phyloP scores from a whole-genome alignment of 345 rosid species.

The Ailanthus altissimus region DNA sequence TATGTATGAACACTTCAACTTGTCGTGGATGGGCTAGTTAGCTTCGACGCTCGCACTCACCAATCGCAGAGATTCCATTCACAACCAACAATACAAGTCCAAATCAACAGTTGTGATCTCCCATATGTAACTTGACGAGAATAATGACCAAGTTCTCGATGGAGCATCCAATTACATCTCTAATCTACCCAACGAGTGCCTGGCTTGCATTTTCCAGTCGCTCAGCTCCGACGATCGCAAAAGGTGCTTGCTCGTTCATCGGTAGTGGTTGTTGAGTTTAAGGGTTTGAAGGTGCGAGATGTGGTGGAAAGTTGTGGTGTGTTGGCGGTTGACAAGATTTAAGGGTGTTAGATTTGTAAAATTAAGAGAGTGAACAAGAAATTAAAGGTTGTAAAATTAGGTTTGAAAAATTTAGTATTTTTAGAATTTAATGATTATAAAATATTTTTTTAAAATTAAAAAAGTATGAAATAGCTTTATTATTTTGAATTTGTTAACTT shows the following conservation, averaged over 20 bases:
- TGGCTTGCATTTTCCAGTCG: slow-evolving; percentile 73
- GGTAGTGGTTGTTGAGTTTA: slow-evolving; percentile 65
- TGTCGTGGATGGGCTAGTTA: slow-evolving; percentile 73
- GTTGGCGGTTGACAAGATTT: no score
- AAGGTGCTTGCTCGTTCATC: slow-evolving; percentile 64
- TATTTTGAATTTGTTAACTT: no score
- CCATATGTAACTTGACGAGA: slow-evolving; percentile 37
- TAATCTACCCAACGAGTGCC: slow-evolving; percentile 75
- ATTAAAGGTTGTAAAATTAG: no score
- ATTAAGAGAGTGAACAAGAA: no score
- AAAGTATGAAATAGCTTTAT: no score
- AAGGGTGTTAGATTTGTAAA: no score
- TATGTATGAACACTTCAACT: slow-evolving; percentile 27
- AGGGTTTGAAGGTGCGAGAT: slow-evolving; percentile 34
- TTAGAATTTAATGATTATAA: no score
- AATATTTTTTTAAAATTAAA: no score
- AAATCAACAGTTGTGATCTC: slow-evolving; percentile 32
- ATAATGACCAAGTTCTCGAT: slow-evolving; percentile 2
- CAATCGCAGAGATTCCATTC: slow-evolving; percentile 39
- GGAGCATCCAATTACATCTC: slow-evolving; percentile 51
- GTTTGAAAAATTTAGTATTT: no score
- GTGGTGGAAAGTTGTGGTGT: no score
- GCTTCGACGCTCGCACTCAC: slow-evolving; percentile 53
- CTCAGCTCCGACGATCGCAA: slow-evolving; percentile 64
- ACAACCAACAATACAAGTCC: slow-evolving; percentile 37